Conservation (phyloP, 2,329 filamentous ascomycete species). For the Cryphonectria carpinicola region DNA sequence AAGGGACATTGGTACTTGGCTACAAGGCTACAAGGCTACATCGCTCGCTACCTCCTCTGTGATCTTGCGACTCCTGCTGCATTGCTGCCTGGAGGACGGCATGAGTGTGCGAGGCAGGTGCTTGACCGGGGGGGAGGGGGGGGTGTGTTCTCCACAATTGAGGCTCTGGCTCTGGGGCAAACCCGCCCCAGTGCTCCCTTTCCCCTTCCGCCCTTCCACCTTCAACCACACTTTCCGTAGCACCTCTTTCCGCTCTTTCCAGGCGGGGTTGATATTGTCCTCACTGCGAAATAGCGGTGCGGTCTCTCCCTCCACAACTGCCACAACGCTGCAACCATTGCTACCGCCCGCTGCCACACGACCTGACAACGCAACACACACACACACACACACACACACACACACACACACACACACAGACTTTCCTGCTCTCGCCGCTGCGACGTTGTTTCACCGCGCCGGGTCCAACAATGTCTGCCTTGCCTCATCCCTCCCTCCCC, state of each 20-base stretch:
- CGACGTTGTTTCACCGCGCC: constrained; percentile 10
- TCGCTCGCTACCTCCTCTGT: not conserved
- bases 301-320: constrained; percentile 3
- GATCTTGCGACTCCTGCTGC: not conserved
- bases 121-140: not conserved
- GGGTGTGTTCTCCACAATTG: not conserved
- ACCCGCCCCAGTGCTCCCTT: constrained; percentile 1
- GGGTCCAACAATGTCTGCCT: not conserved
- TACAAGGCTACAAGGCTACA: not conserved
- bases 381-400: not conserved
- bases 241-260: constrained; percentile 17
- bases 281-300: constrained; percentile 22
- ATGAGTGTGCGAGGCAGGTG: constrained; percentile 4
- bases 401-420: not conserved
- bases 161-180: constrained; percentile 4
- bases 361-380: constrained; percentile 1
- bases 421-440: not conserved
- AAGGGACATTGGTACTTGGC: not conserved
- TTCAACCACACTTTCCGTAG: not conserved
- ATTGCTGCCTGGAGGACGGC: not conserved
- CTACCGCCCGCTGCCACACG: not conserved
- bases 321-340: not conserved
- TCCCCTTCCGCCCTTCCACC: not conserved
- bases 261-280: not conserved
- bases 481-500: not conserved